Percentiles rank a stretch among this genome's conserved stretches.
These are phyloP conservation scores for Fusarium devonianum DNA, from an alignment of 2,329 filamentous ascomycete species.

Conservation along the genomic window DNA sequence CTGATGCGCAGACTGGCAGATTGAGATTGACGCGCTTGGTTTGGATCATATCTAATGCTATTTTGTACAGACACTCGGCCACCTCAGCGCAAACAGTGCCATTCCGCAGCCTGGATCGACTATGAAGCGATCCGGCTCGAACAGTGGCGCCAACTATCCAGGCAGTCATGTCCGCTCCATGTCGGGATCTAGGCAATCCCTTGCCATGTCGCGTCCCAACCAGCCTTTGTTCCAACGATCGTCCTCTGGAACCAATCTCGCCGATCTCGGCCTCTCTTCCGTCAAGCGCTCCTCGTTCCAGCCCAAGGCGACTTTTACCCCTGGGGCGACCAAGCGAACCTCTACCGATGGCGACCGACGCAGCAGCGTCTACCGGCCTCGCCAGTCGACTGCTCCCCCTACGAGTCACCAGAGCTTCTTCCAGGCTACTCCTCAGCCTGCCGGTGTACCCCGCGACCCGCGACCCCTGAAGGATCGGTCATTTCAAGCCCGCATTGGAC, in stretches of 20 bases:
- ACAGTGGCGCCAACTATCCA: slow-evolving; percentile 70
- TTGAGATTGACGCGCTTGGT: neutral
- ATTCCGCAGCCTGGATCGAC: slow-evolving; percentile 92
- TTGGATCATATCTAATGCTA: slow-evolving; percentile 27
- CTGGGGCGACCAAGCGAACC: slow-evolving; percentile 54
- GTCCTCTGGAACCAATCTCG: slow-evolving; percentile 81
- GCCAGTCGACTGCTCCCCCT: slow-evolving; percentile 73
- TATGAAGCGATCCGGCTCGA: slow-evolving; percentile 90
- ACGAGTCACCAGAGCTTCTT: slow-evolving; percentile 92
- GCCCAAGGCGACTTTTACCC: slow-evolving; percentile 72
- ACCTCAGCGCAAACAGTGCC: slow-evolving; percentile 80
- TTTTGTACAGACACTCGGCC: slow-evolving; percentile 76
- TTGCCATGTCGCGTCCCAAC: slow-evolving; percentile 81
- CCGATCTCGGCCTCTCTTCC: slow-evolving; percentile 81
- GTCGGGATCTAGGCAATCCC: slow-evolving; percentile 84
- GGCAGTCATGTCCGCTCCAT: slow-evolving; percentile 78
- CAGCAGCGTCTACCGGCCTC: slow-evolving; percentile 81
- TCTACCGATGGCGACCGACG: slow-evolving; percentile 65
- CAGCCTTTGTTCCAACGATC: slow-evolving; percentile 88
- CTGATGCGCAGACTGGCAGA: slow-evolving; percentile 16
- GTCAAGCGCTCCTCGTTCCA: slow-evolving; percentile 84
- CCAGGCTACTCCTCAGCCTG: slow-evolving; percentile 80
- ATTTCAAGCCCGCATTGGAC: slow-evolving; percentile 82
- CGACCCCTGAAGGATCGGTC: slow-evolving; percentile 82
- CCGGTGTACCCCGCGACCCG: slow-evolving; percentile 85